Percentiles rank a stretch among this genome's conserved stretches.
These are phyloP conservation scores for Adansonia grandidieri DNA, from an alignment of 441 rosid species.

Conservation along the genomic window DNA sequence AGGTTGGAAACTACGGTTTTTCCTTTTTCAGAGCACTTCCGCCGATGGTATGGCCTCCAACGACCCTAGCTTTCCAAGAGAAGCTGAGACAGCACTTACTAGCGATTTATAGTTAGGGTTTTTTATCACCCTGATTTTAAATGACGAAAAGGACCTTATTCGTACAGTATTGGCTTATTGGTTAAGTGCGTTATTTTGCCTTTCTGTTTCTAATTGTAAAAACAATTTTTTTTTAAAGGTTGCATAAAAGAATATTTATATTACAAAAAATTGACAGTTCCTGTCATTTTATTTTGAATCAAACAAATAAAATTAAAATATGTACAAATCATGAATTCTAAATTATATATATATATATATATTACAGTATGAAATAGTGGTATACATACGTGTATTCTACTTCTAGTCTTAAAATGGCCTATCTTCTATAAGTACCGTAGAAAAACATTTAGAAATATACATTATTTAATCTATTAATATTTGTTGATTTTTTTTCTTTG, in stretches of 20 bases:
- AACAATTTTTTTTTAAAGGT: background rate
- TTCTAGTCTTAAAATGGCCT: too few species aligned
- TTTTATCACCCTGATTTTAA: background rate
- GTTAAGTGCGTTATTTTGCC: background rate
- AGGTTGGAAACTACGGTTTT: background rate
- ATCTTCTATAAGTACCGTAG: too few species aligned
- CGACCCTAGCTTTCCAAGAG: background rate
- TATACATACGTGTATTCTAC: too few species aligned
- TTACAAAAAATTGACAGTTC: background rate
- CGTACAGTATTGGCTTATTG: background rate
- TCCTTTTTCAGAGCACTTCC: background rate
- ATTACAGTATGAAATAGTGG: too few species aligned
- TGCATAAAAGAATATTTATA: background rate
- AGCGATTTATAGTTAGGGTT: constrained; percentile 19
- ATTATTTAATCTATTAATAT: too few species aligned
- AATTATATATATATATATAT: too few species aligned
- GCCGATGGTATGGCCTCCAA: background rate
- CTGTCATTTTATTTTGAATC: too few species aligned
- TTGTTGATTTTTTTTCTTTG: too few species aligned
- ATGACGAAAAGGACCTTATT: background rate
- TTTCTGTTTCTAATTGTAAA: background rate
- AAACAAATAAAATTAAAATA: too few species aligned
- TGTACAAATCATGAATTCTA: background rate
- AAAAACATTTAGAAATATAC: too few species aligned
- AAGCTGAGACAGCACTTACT: background rate